Percentiles rank a stretch among this genome's conserved stretches.
Evolutionary conservation across 306 rosid species (phyloP).

Genomic region (Begonia masoniana): DNA sequence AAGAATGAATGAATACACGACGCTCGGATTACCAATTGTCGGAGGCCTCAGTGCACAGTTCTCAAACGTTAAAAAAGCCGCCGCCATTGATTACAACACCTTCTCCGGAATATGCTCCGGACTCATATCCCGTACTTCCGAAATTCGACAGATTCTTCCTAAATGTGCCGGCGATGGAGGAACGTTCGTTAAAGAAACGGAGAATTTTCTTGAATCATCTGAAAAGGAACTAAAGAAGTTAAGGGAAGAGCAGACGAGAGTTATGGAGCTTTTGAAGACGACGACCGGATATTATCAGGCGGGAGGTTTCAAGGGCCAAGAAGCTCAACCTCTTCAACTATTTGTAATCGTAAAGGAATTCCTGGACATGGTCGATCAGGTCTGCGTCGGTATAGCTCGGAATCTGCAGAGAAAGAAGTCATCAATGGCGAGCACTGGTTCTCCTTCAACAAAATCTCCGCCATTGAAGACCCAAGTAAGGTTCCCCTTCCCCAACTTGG

Average conservation of each 20-base stretch:
- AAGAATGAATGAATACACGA: slow-evolving; percentile 52
- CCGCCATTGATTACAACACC: slow-evolving; percentile 39
- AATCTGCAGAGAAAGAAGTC: slow-evolving; percentile 47
- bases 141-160: slow-evolving; percentile 25
- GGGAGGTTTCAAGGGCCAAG: slow-evolving; percentile 45
- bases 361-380: slow-evolving; percentile 75
- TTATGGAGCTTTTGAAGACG: slow-evolving; percentile 46
- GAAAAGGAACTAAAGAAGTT: slow-evolving; percentile 42
- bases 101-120: slow-evolving; percentile 30
- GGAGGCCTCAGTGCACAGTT: slow-evolving; percentile 91
- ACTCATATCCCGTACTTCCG: slow-evolving; percentile 28
- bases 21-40: slow-evolving; percentile 64
- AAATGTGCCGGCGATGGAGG: slow-evolving; percentile 35
- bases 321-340: slow-evolving; percentile 46
- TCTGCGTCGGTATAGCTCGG: slow-evolving; percentile 66
- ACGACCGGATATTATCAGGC: slow-evolving; percentile 68
- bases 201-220: slow-evolving; percentile 42
- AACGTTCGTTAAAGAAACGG: slow-evolving; percentile 57
- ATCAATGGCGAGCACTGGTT: slow-evolving; percentile 16
- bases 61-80: slow-evolving; percentile 67
- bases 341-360: slow-evolving; percentile 78
- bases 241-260: slow-evolving; percentile 39
- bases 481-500: slow-evolving; percentile 35
- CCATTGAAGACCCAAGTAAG: slow-evolving; percentile 9
- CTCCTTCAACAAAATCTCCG: background rate